phyloP scores from a whole-genome alignment of 2,329 filamentous ascomycete species.

The Pseudovirgaria hyperparasitica region DNA sequence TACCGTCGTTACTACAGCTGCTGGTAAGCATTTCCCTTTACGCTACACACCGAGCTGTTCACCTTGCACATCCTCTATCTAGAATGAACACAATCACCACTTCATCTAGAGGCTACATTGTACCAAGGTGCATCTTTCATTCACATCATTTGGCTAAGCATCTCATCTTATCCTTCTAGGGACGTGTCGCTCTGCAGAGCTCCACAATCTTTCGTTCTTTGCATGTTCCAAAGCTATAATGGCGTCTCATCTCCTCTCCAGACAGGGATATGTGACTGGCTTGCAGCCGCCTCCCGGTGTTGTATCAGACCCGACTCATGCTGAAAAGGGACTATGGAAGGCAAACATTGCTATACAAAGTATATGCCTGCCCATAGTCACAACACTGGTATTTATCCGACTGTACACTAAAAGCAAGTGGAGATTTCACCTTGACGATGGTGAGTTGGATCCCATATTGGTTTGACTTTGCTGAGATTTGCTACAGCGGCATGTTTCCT shows the following conservation, averaged over 20 bases:
- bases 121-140: too few species aligned
- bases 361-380: conserved; percentile 22
- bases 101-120: too few species aligned
- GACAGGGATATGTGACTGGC: too few species aligned
- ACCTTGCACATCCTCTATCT: too few species aligned
- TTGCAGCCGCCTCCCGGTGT: conserved; percentile 8
- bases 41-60: background rate
- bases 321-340: conserved; percentile 10
- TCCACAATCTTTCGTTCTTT: too few species aligned
- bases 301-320: conserved; percentile 10
- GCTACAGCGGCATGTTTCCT: background rate
- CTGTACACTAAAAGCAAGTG: conserved; percentile 18
- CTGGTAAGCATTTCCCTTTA: conserved; percentile 1
- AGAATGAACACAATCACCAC: too few species aligned
- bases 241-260: too few species aligned
- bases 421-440: conserved; percentile 20
- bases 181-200: too few species aligned
- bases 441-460: conserved; percentile 14
- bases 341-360: conserved; percentile 23
- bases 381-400: conserved; percentile 18
- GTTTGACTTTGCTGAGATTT: conserved; percentile 4
- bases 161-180: too few species aligned
- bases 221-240: too few species aligned
- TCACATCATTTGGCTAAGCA: too few species aligned
- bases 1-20: background rate